phyloP scores from a whole-genome alignment of 1,284 basidiomycete species.

The Grifola frondosa region DNA sequence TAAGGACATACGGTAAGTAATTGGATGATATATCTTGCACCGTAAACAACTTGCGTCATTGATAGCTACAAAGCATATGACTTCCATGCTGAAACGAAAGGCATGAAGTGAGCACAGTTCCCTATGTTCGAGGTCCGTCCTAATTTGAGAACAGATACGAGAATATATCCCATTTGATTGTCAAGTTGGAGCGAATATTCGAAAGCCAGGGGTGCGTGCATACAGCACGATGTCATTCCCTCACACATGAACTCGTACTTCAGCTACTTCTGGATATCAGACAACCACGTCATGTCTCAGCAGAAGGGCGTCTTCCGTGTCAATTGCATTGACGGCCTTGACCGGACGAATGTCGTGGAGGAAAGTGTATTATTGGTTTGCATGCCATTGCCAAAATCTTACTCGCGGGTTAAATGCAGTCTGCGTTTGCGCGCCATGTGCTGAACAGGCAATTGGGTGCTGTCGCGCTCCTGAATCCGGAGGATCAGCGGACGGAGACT shows the following conservation, averaged over 20 bases:
- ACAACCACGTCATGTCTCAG: slow-evolving; percentile 68
- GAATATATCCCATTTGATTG: slow-evolving; percentile 82
- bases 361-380: slow-evolving; percentile 42
- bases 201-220: slow-evolving; percentile 67
- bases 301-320: slow-evolving; percentile 85
- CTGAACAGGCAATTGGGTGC: slow-evolving; percentile 81
- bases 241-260: slow-evolving; percentile 3
- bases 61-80: slow-evolving; percentile 71
- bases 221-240: not conserved
- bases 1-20: slow-evolving; percentile 63
- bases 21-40: too few relatives aligned
- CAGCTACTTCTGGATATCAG: slow-evolving; percentile 86
- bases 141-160: slow-evolving; percentile 60
- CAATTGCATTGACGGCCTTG: slow-evolving; percentile 93
- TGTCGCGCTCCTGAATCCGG: slow-evolving; percentile 63
- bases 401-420: slow-evolving; percentile 45
- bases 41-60: not conserved
- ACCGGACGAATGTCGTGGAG: slow-evolving; percentile 90
- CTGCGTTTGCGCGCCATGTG: slow-evolving; percentile 85
- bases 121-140: slow-evolving; percentile 9
- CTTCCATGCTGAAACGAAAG: slow-evolving; percentile 88
- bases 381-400: too few relatives aligned
- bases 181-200: slow-evolving; percentile 70
- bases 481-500: slow-evolving; percentile 51
- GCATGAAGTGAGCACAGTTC: slow-evolving; percentile 72